Evolutionary conservation across 2,329 filamentous ascomycete genomes (phyloP).

Genomic region (Ophiocordyceps australis): DNA sequence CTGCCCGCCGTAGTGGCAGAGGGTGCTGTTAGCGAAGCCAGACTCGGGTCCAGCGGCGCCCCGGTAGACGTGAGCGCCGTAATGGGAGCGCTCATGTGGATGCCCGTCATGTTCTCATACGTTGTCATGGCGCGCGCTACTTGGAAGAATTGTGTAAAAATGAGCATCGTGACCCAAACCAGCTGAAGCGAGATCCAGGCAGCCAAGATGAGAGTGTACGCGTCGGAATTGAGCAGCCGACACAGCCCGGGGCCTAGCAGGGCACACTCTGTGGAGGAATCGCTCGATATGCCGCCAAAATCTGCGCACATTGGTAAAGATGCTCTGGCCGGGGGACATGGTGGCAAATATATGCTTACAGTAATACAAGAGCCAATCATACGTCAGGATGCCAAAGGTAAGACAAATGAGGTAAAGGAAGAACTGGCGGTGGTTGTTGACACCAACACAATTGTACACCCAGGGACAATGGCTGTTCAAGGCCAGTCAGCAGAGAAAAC

Average conservation of each 20-base stretch:
- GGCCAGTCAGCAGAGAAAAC: constrained; percentile 1
- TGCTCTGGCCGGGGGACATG: constrained; percentile 9
- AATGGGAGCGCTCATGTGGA: constrained; percentile 41
- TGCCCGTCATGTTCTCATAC: constrained; percentile 86
- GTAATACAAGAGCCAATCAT: constrained; percentile 53
- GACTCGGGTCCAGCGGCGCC: constrained; percentile 51
- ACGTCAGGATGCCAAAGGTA: constrained; percentile 53
- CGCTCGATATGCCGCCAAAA: constrained; percentile 37
- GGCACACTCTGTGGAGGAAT: constrained; percentile 43
- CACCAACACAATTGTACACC: constrained; percentile 90
- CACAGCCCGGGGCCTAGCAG: constrained; percentile 62
- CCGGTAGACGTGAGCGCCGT: constrained; percentile 65
- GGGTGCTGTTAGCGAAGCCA: constrained; percentile 30
- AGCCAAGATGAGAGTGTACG: constrained; percentile 64
- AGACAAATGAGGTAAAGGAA: constrained; percentile 73
- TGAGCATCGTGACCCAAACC: constrained; percentile 92
- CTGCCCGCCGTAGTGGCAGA: constrained; percentile 23
- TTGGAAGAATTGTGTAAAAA: constrained; percentile 85
- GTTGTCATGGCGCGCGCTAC: constrained; percentile 87
- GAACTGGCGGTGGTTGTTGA: constrained; percentile 94
- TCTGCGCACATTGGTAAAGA: constrained; percentile 24
- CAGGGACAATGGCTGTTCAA: constrained; percentile 72
- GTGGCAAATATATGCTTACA: too few relatives aligned
- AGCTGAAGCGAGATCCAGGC: constrained; percentile 73
- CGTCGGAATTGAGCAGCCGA: constrained; percentile 58